These are phyloP conservation scores for Aphanomyces cochlioides DNA, from an alignment of 352 stramenopile species.

Conservation along the genomic window DNA sequence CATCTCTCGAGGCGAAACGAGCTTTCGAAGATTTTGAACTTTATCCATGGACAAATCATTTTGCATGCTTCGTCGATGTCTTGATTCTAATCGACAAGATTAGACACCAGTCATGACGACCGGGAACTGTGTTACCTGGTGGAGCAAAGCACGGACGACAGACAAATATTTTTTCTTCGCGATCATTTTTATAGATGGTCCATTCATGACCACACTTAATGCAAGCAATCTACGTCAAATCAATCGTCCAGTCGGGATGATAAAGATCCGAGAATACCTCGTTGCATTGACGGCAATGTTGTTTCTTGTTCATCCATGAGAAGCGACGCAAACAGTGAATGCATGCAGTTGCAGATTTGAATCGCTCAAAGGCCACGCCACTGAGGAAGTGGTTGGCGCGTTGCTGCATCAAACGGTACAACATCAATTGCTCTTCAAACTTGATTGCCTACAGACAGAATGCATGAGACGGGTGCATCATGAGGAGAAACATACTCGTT, in stretches of 20 bases:
- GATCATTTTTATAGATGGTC: not conserved
- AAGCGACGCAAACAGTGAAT: conserved; percentile 56
- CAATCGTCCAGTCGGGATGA: not conserved
- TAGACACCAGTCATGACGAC: too few species aligned
- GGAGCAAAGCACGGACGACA: not conserved
- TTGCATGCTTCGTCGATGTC: too few species aligned
- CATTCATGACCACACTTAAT: not conserved
- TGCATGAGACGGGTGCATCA: too few species aligned
- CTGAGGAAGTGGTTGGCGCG: not conserved
- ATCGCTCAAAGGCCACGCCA: conserved; percentile 21
- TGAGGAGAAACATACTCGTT: not conserved
- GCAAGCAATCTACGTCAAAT: not conserved
- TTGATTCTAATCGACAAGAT: too few species aligned
- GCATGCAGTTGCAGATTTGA: conserved; percentile 45
- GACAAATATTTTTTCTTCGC: not conserved
- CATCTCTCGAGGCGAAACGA: too few species aligned
- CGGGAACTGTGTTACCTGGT: not conserved
- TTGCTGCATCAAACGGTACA: not conserved
- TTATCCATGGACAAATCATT: too few species aligned
- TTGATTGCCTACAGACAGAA: not conserved
- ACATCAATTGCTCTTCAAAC: conserved; percentile 6
- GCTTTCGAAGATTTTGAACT: too few species aligned
- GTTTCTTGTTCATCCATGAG: conserved; percentile 56
- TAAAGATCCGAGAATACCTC: conserved; percentile 36
- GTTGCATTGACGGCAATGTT: conserved; percentile 65